Base-by-base conservation (phyloP, 148 eudicot species). In the Nepenthes gracilis region DNA sequence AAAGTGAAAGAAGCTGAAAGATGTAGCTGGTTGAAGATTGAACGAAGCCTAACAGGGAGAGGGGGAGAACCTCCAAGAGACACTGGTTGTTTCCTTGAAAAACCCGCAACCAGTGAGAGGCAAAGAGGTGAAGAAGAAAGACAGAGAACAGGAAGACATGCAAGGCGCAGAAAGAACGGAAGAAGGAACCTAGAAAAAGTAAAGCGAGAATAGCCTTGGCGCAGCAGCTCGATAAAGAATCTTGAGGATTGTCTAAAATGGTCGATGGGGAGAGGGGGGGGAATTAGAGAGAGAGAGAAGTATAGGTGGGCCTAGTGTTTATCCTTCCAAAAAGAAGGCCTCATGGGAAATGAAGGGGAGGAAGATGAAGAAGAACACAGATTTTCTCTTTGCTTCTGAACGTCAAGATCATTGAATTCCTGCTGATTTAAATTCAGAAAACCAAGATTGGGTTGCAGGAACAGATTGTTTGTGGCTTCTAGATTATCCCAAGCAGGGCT, bases 401-500 rank as follows among this genome's bases (percentile, higher is more conserved):
- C 47, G 43, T 72, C 74, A 53, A 23, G 50, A 62, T 23, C 57
- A 33, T 3, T 69, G 68, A 36, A 43, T 45, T 74, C 60, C 14
- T 74, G 70, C 37, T 69, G 75, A 49, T 65, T 50, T 6, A 61
- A 53, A 64, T 43, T 63, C 1, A 72, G 67, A 34, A 73, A 67
- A 13, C 77, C 66, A n/a, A 75, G 67, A 72, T 80, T 73, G 1
- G 88, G 65, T 37, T 82, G 85, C 56, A 84, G 48, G 48, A 82
- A 47, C 33, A 86, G 66, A 71, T 72, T 77, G 35, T 80, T 92
- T 9, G 68, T 68, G 6, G 80, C 10, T 51, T 88, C 94, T 12
- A 83, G 45, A 77, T 80, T 73, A 78, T 92, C 98, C 98, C 98
- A 92, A 35, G 85, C 84, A 0, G 97, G 80, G 47, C 92, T 87